Evolutionary conservation across 148 eudicot genomes (phyloP), one percentile per base, ranked within the genome.

Genomic region (Vaccinium macrocarpon): DNA sequence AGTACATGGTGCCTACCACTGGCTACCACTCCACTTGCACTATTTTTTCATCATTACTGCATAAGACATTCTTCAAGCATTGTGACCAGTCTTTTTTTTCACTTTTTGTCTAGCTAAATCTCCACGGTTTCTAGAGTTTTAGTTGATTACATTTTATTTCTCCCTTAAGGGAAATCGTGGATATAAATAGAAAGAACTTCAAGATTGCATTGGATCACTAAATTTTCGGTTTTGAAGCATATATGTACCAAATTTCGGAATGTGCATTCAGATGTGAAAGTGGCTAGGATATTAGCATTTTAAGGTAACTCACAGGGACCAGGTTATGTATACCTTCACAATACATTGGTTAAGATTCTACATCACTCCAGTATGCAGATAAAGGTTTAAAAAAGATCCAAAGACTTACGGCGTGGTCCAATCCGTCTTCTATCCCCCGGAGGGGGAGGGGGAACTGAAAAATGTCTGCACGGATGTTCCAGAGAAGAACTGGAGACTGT

Each of bases 361-460:
- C 2, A 12, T 35, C n/a, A 80, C 29, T 38, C 42, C 6, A 59
- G 29, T 29, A 70, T 59, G 21, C 3, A 27, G 78, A 62, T 23
- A 62, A 32, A 27, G 25, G 32, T 70, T 42, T 42, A 42, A 79
- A 84, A 73, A 66, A 81, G 27, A 68, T 81, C 25, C 66, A 80
- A 81, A 72, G 86, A 89, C 98, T 90, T 92, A 95, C 98, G 98
- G 68, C 98, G 93, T 75, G 98, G 98, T 84, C 98, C 98, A 84
- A 87, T 81, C 61, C 93, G 90, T 88, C 84, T 95, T 55, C 88
- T 87, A 53, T 78, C 85, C 48, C 91, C 90, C 70, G 98, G 98
- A 50, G 98, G 98, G 62, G 94, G 95, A 76, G 96, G 94, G n/a
- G 95, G 89, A 35, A 88, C 81, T 56, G 87, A 76, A 83, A 92